phyloP scores from a whole-genome alignment of 2,329 filamentous ascomycete genomes.

The Xylaria sp. region DNA sequence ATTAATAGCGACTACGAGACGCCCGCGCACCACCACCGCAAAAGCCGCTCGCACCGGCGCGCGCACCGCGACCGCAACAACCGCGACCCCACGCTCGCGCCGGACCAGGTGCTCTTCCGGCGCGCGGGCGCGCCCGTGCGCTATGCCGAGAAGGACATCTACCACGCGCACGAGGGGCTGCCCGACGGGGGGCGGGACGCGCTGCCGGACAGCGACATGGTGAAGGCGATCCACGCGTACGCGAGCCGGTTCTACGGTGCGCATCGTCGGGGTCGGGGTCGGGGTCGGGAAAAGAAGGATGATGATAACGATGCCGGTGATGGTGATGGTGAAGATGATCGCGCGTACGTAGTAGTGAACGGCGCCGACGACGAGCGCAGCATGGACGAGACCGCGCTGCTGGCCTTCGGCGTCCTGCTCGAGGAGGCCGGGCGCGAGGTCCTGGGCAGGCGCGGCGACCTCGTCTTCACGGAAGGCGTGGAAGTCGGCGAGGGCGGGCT shows the following conservation, averaged over 20 bases:
- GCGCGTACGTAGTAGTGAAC: too few species aligned
- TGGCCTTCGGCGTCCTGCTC: slow-evolving; percentile 74
- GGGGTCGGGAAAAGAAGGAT: slow-evolving; percentile 10
- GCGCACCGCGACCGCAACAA: slow-evolving; percentile 29
- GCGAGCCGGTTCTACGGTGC: slow-evolving; percentile 66
- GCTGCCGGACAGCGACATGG: slow-evolving; percentile 69
- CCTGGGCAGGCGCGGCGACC: slow-evolving; percentile 67
- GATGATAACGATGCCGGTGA: too few species aligned
- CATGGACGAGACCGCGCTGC: slow-evolving; percentile 77
- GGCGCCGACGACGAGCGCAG: slow-evolving; percentile 59
- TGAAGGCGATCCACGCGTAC: slow-evolving; percentile 71
- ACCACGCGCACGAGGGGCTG: slow-evolving; percentile 65
- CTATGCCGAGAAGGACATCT: slow-evolving; percentile 72
- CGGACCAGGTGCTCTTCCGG: slow-evolving; percentile 73
- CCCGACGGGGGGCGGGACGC: slow-evolving; percentile 47
- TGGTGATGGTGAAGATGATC: too few species aligned
- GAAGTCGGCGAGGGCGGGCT: slow-evolving; percentile 28
- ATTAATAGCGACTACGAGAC: slow-evolving; percentile 23
- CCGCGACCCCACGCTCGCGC: slow-evolving; percentile 51
- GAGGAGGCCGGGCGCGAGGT: slow-evolving; percentile 68
- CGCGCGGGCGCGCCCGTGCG: slow-evolving; percentile 65
- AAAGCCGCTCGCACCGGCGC: too few species aligned
- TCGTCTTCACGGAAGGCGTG: slow-evolving; percentile 69
- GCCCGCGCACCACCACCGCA: slow-evolving; percentile 22
- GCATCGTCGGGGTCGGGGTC: slow-evolving; percentile 9